Evolutionary conservation across 164 flowering plant species (phyloP).

Genomic region (Berberis vulgaris): DNA sequence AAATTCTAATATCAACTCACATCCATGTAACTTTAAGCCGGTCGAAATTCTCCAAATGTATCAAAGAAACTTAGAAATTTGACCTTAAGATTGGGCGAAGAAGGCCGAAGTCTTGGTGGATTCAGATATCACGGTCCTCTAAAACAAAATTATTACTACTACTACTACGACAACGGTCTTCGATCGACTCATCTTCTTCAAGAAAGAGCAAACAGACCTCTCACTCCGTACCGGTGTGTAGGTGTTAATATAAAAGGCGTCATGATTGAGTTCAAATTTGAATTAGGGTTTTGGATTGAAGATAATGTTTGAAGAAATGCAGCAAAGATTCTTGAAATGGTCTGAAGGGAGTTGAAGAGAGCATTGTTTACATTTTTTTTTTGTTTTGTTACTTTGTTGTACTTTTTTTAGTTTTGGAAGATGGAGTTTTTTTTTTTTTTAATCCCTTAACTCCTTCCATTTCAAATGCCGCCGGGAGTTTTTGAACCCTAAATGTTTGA

Average conservation of each 20-base stretch:
- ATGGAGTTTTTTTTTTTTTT: too few relatives aligned
- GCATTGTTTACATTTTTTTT: too few relatives aligned
- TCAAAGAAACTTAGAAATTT: too few relatives aligned
- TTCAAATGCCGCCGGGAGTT: too few relatives aligned
- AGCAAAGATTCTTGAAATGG: too few relatives aligned
- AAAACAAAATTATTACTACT: constrained; percentile 57
- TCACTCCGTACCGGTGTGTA: constrained; percentile 80
- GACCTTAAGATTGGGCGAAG: constrained; percentile 85
- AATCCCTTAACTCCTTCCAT: too few relatives aligned
- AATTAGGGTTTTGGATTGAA: too few relatives aligned
- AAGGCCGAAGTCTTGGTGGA: constrained; percentile 47
- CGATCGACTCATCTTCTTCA: constrained; percentile 79
- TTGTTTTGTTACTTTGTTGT: too few relatives aligned
- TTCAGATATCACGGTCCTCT: constrained; percentile 74
- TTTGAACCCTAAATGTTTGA: too few relatives aligned
- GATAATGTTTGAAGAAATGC: too few relatives aligned
- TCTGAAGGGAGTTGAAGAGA: too few relatives aligned
- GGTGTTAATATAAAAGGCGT: constrained; percentile 40
- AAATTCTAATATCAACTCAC: background rate
- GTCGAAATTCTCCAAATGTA: background rate
- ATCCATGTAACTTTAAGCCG: background rate
- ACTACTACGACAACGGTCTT: constrained; percentile 32
- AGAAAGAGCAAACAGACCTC: constrained; percentile 61
- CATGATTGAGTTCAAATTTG: constrained; percentile 10
- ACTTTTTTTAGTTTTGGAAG: too few relatives aligned